Conservation (phyloP, 2,329 filamentous ascomycete species). For the Pseudofabraea citricarpa region DNA sequence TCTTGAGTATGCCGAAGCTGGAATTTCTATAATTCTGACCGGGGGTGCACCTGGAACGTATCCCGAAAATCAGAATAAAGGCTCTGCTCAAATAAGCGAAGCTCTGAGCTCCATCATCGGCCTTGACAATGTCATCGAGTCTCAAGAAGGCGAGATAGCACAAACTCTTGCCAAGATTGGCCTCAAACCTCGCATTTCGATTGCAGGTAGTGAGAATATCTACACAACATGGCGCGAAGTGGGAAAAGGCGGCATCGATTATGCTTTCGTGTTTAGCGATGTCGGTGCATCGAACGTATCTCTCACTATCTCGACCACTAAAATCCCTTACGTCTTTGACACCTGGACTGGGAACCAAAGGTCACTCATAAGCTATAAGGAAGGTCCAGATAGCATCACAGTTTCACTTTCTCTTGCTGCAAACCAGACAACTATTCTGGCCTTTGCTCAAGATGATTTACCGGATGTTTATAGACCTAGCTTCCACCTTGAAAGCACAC, state of each 20-base stretch:
- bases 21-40: slow-evolving; percentile 37
- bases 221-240: slow-evolving; percentile 33
- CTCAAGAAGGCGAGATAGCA: slow-evolving; percentile 26
- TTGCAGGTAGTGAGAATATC: slow-evolving; percentile 27
- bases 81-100: slow-evolving; percentile 10
- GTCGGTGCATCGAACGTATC: slow-evolving; percentile 18
- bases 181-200: slow-evolving; percentile 26
- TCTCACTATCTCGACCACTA: slow-evolving; percentile 26
- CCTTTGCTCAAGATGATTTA: slow-evolving; percentile 20
- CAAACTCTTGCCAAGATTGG: slow-evolving; percentile 24
- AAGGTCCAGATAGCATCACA: slow-evolving; percentile 20
- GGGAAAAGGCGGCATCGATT: slow-evolving; percentile 22
- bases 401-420: slow-evolving; percentile 32
- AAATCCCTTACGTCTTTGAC: slow-evolving; percentile 33
- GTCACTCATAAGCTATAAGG: slow-evolving; percentile 29
- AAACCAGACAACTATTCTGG: slow-evolving; percentile 36
- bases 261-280: slow-evolving; percentile 38
- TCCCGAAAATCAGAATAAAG: slow-evolving; percentile 12
- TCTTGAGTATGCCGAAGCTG: slow-evolving; percentile 29
- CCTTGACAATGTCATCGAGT: slow-evolving; percentile 28
- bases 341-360: slow-evolving; percentile 36
- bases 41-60: slow-evolving; percentile 28
- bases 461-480: background rate
- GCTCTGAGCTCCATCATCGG: slow-evolving; percentile 20
- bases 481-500: background rate